Base-by-base conservation (phyloP, 2,329 filamentous ascomycete species). In the Ophiostoma sp. region DNA sequence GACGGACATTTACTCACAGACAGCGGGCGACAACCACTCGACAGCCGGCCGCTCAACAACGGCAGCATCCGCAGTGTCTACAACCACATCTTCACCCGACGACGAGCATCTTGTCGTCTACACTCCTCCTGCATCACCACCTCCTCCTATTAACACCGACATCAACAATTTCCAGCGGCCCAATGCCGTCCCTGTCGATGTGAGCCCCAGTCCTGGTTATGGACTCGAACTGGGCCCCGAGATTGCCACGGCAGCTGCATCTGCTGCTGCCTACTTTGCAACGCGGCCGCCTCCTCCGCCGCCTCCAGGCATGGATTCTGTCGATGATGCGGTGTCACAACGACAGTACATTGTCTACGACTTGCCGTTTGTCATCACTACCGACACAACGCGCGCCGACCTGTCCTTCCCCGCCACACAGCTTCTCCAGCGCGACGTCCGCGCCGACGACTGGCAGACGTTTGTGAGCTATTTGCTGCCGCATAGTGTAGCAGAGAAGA, bases 391-490 rank as follows among this genome's bases (percentile, higher is more conserved):
- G 2, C 83, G 85, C 0, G 80, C 82, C 6, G 82, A 85, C 70
- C 80, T 88, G 11, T 84, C 86, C 0, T 87, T 83, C 71, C 82
- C 80, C 1, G 73, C 69, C 0, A 70, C 76, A 11, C 80, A 80
- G 42, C 83, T 82, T 77, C 80, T 78, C 6, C 76, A 76, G 5
- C 84, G 83, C 52, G 86, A 88, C 70, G 82, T 89, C 15, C 83
- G 81, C 0, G 76, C 80, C 17, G 84, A 87, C 76, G 88, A 90
- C 77, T 90, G 88, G 88, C 83, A 84, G 48, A 89, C 88, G 0
- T 90, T 90, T 78, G 76, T 88, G 63, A 89, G 89, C 76, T 86
- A 85, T 74, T 79, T 90, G 19, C 78, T 90, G 28, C 87, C 88
- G 86, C 71, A 25, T 17, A 48, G 33, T 33, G 33, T 64, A 9